phyloP scores from a whole-genome alignment of 768 basidiomycete genomes.

The Podaxis sp. region DNA sequence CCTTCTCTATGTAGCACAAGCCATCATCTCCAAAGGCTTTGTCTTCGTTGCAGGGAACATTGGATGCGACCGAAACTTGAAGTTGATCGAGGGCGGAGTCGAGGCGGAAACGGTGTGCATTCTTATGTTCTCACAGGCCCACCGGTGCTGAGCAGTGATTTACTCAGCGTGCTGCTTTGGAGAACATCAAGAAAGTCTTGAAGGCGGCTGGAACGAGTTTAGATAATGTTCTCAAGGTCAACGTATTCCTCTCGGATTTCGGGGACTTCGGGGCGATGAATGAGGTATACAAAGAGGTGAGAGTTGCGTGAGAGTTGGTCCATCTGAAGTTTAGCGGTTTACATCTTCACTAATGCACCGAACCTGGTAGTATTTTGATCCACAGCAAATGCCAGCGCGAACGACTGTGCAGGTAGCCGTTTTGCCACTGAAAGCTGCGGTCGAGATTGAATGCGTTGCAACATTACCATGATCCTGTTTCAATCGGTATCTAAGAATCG shows the following conservation, averaged over 20 bases:
- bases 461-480: neutral
- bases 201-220: slow-evolving; percentile 14
- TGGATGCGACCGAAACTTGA: slow-evolving; percentile 12
- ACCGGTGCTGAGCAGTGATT: neutral
- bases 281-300: slow-evolving; percentile 14
- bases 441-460: slow-evolving; percentile 16
- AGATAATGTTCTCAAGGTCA: slow-evolving; percentile 13
- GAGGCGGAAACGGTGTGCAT: slow-evolving; percentile 12
- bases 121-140: neutral
- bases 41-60: slow-evolving; percentile 16
- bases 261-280: slow-evolving; percentile 13
- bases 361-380: slow-evolving; percentile 13
- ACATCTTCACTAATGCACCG: neutral
- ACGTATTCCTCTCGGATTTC: slow-evolving; percentile 13
- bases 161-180: slow-evolving; percentile 14
- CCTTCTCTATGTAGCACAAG: slow-evolving; percentile 10
- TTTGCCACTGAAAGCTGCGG: slow-evolving; percentile 13
- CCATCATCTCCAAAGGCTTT: slow-evolving; percentile 14
- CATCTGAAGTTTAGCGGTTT: neutral
- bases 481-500: neutral
- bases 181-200: slow-evolving; percentile 14
- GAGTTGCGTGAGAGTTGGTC: slow-evolving; percentile 3
- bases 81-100: slow-evolving; percentile 15
- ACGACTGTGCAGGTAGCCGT: slow-evolving; percentile 15
- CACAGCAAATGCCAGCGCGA: slow-evolving; percentile 12